A percentile compares a stretch with the other conserved stretches of the same genome.
Evolutionary conservation across 2,329 filamentous ascomycete genomes (phyloP).

Genomic region (Sporothrix brunneoviolacea): DNA sequence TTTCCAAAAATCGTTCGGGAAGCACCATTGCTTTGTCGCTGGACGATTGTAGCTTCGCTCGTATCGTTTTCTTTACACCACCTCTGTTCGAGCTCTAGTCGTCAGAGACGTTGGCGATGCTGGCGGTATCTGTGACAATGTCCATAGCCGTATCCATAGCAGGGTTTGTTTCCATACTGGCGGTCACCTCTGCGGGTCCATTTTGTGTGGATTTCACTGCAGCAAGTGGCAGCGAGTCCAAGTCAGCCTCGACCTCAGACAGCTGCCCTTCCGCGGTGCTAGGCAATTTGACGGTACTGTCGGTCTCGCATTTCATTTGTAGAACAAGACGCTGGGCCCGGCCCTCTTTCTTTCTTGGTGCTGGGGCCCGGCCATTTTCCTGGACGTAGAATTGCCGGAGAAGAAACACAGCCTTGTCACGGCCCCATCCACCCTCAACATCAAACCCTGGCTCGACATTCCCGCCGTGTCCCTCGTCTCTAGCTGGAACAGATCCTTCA

Average conservation of each 20-base stretch:
- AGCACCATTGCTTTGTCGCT: neutral
- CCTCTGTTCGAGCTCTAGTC: slow-evolving; percentile 13
- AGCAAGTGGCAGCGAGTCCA: neutral
- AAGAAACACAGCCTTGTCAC: slow-evolving; percentile 88
- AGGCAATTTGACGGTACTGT: slow-evolving; percentile 18
- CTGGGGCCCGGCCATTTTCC: slow-evolving; percentile 77
- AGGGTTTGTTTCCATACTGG: neutral
- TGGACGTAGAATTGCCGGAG: slow-evolving; percentile 94
- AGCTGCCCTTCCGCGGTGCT: slow-evolving; percentile 6
- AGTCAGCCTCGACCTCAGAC: neutral
- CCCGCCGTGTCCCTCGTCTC: slow-evolving; percentile 46
- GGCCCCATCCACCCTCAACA: slow-evolving; percentile 79
- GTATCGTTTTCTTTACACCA: neutral
- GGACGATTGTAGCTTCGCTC: neutral
- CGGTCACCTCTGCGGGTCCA: neutral
- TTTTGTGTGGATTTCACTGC: neutral
- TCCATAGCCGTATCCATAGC: neutral
- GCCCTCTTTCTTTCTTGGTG: slow-evolving; percentile 49
- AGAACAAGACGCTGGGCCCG: slow-evolving; percentile 47
- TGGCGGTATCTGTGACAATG: neutral
- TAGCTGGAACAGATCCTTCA: slow-evolving; percentile 20
- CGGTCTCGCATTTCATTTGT: slow-evolving; percentile 40
- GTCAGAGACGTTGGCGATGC: slow-evolving; percentile 4
- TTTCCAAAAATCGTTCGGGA: neutral
- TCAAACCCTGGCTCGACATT: slow-evolving; percentile 74